phyloP scores from a whole-genome alignment of 2,329 filamentous ascomycete species.

The Amauroascus verrucosus region DNA sequence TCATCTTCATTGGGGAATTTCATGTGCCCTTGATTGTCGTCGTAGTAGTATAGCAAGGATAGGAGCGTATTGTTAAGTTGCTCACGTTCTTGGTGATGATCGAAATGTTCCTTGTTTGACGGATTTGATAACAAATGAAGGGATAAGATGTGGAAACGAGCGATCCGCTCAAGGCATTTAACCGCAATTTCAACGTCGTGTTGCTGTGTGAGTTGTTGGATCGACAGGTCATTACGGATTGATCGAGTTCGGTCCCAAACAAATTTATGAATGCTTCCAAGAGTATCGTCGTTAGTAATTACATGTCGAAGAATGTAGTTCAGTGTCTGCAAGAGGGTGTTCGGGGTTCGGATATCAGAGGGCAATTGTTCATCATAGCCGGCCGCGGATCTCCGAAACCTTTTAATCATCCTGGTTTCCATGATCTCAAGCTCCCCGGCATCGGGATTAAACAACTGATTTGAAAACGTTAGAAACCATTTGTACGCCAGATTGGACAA shows the following conservation, averaged over 20 bases:
- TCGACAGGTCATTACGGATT: conserved; percentile 55
- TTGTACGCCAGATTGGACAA: background rate
- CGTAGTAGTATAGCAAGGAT: conserved; percentile 52
- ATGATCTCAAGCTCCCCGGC: conserved; percentile 27
- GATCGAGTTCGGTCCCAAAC: conserved; percentile 57
- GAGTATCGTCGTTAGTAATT: conserved; percentile 40
- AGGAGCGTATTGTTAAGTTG: conserved; percentile 54
- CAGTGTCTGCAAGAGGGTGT: conserved; percentile 37
- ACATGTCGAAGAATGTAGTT: conserved; percentile 43
- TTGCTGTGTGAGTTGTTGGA: conserved; percentile 49
- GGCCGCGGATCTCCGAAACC: conserved; percentile 52
- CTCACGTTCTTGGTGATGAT: conserved; percentile 51
- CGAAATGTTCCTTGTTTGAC: conserved; percentile 44
- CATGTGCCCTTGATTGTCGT: conserved; percentile 43
- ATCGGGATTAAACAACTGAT: conserved; percentile 28
- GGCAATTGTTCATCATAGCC: conserved; percentile 54
- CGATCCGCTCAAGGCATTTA: conserved; percentile 52
- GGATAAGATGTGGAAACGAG: conserved; percentile 53
- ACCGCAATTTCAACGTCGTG: conserved; percentile 49
- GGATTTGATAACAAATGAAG: conserved; percentile 49
- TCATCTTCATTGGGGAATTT: conserved; percentile 51
- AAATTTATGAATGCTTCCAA: conserved; percentile 50
- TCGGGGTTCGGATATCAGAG: conserved; percentile 52
- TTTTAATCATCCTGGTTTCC: conserved; percentile 49
- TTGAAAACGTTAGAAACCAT: conserved; percentile 13